Base-by-base conservation (phyloP, 306 rosid genomes). In the Prunus padus region DNA sequence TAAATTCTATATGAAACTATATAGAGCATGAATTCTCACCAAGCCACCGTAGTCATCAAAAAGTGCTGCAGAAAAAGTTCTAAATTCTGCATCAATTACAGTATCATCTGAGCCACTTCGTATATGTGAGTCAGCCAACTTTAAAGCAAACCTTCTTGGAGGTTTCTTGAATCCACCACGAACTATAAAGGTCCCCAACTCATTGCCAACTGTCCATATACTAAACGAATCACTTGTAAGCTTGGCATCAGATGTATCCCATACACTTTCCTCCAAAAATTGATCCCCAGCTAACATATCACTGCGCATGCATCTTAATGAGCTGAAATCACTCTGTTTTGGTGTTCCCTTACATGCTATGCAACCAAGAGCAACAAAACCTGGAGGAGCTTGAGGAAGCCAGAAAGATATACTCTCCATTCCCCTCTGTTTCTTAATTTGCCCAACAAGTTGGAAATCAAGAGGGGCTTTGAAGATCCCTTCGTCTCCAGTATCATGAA, bases 11-110 rank as follows among this genome's bases (percentile, higher is more conserved):
- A 77, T 54, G 80, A 73, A 77, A 23, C 15, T 11, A 64, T 68
- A 33, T 30, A 55, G 71, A 85, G 62, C 65, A 72, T 78, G 46
- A 19, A 82, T 77, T 80, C 97, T 92, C 85, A 95, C 99, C 97
- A 95, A 85, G 81, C 99, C 99, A 89, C 92, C 87, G 78, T 92
- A 95, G 85, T 95, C 99, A 86, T 95, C 99, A 85, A 92, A 95
- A 76, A 95, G 96, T 65, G 97, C 93, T 31, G 84, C 76, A 60
- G 99, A 95, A 85, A 95, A 86, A 60, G 97, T 92, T 73, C 89
- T 83, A 72, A 95, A 84, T 79, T 72, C 92, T 42, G 97, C 99
- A 86, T 88, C 93, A 82, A 95, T 79, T 63, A 89, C 87, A 65
- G 91, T 86, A 73, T 81, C 88, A 81, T 90, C 97, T 16, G 93